phyloP scores from a whole-genome alignment of 352 stramenopile species.

The Phytopythium vexans region DNA sequence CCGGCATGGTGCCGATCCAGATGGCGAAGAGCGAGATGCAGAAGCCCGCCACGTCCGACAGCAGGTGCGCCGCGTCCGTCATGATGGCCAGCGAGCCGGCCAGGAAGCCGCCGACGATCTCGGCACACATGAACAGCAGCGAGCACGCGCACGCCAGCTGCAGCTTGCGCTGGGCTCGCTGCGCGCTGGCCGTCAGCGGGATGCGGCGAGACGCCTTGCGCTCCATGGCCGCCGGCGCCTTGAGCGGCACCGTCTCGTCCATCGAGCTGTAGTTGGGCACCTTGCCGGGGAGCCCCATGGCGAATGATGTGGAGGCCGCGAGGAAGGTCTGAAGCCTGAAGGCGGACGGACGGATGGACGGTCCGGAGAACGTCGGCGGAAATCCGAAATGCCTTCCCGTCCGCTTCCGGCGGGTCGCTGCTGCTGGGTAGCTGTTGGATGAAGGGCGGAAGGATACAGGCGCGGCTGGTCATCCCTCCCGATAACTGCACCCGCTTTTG shows the following conservation, averaged over 20 bases:
- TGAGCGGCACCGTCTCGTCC: conserved; percentile 59
- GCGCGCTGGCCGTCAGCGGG: conserved; percentile 42
- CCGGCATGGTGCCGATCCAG: conserved; percentile 64
- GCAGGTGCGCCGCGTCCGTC: conserved; percentile 78
- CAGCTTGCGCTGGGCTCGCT: conserved; percentile 62
- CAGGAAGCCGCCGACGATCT: conserved; percentile 93
- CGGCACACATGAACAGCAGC: conserved; percentile 92
- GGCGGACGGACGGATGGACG: too few species aligned
- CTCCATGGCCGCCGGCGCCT: conserved; percentile 17
- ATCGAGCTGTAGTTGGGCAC: conserved; percentile 37
- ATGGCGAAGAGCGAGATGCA: conserved; percentile 77
- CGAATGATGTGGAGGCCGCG: too few species aligned
- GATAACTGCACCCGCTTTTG: neutral
- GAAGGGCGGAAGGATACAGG: neutral
- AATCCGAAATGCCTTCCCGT: too few species aligned
- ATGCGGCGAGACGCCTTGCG: conserved; percentile 40
- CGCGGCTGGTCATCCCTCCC: neutral
- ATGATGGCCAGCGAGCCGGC: conserved; percentile 94
- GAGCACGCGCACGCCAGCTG: conserved; percentile 75
- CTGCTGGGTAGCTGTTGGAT: neutral
- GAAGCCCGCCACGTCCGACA: conserved; percentile 72
- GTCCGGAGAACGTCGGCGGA: too few species aligned
- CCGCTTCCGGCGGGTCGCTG: too few species aligned
- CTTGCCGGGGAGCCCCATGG: conserved; percentile 12
- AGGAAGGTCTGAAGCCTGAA: too few species aligned